phyloP scores from a whole-genome alignment of 139 green algal genomes.

The Tetraselmis chui region DNA sequence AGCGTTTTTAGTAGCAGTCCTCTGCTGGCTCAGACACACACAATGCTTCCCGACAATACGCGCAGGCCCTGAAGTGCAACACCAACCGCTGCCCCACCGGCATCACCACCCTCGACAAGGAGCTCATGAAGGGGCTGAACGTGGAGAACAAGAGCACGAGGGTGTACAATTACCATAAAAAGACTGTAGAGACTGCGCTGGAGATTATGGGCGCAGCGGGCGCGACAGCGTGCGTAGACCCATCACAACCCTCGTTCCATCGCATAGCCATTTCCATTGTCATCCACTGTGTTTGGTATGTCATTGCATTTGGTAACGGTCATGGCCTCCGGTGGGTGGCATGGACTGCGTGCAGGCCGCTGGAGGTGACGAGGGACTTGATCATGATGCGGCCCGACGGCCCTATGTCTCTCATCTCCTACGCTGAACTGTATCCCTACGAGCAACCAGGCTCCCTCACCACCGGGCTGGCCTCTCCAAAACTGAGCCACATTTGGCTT shows the following conservation, averaged over 20 bases:
- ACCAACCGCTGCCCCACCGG: conserved; percentile 1
- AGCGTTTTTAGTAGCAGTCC: not conserved
- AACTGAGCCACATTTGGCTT: not conserved
- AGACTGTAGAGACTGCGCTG: not conserved
- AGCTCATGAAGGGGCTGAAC: not conserved
- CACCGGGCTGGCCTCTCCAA: not conserved
- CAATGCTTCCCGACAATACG: too few relatives aligned
- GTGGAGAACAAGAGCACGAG: not conserved
- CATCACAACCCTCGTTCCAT: too few relatives aligned
- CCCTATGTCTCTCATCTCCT: not conserved
- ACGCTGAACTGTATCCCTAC: not conserved
- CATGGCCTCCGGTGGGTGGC: too few relatives aligned
- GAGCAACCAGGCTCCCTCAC: not conserved
- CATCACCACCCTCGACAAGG: not conserved
- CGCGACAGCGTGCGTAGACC: not conserved
- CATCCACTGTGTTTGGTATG: too few relatives aligned
- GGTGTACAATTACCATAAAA: not conserved
- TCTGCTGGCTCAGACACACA: too few relatives aligned
- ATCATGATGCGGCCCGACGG: not conserved
- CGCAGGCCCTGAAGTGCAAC: conserved; percentile 4
- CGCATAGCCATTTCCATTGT: too few relatives aligned
- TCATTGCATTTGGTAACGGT: not conserved
- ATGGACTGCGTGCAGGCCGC: too few relatives aligned
- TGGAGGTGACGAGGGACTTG: not conserved
- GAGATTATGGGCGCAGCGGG: not conserved